These are phyloP conservation scores for Cardamine chenopodiifolia DNA, from an alignment of 345 rosid species.

Conservation along the genomic window DNA sequence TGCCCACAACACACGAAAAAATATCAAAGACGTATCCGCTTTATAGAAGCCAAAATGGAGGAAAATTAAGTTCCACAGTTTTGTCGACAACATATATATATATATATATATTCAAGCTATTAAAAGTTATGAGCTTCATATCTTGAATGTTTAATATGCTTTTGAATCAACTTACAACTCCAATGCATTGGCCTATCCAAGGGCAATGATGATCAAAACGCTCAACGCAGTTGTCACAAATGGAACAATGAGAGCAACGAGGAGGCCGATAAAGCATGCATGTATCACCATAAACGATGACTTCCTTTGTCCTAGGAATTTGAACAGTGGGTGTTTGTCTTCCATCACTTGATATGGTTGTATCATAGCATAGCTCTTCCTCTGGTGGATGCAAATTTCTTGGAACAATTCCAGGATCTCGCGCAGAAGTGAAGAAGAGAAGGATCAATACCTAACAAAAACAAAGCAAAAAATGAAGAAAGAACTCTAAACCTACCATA, in stretches of 20 bases:
- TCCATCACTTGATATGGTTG: constrained; percentile 58
- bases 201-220: constrained; percentile 99
- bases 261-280: constrained; percentile 99
- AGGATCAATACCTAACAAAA: constrained; percentile 75
- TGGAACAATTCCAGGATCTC: constrained; percentile 95
- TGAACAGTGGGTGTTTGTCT: constrained; percentile 85
- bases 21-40: not conserved
- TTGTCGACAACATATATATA: not conserved
- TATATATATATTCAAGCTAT: not conserved
- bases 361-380: constrained; percentile 71
- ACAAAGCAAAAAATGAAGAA: constrained; percentile 1
- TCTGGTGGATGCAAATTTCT: constrained; percentile 93
- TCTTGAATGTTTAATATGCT: not conserved
- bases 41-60: constrained; percentile 3
- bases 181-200: constrained; percentile 99
- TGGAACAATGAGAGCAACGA: constrained; percentile 78
- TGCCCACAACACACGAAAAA: constrained; percentile 48
- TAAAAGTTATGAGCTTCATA: not conserved
- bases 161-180: constrained; percentile 63
- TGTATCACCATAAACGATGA: constrained; percentile 84
- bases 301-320: constrained; percentile 88
- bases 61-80: not conserved
- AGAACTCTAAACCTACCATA: not conserved
- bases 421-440: constrained; percentile 82
- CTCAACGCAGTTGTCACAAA: constrained; percentile 72